These are phyloP conservation scores for Talaromyces sp. DNA, from an alignment of 2,329 filamentous ascomycete genomes.

Conservation along the genomic window DNA sequence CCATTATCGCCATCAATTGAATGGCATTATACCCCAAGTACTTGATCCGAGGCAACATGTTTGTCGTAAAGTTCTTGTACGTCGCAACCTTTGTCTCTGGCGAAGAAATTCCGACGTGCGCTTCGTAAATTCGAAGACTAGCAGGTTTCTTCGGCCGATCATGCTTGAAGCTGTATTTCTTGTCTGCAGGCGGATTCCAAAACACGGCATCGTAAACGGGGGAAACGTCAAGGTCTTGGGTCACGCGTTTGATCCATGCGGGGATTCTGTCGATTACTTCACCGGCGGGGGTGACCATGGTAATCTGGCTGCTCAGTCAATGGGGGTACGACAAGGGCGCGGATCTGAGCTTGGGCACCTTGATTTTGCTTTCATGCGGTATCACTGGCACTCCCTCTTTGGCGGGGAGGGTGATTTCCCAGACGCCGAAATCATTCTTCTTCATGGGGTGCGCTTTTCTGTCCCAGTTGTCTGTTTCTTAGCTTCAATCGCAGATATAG, in stretches of 20 bases:
- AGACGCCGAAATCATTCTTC: conserved; percentile 80
- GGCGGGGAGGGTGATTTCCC: conserved; percentile 74
- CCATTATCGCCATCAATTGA: conserved; percentile 98
- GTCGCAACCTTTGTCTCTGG: conserved; percentile 84
- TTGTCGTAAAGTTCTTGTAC: conserved; percentile 94
- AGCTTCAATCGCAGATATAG: conserved; percentile 23
- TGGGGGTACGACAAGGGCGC: conserved; percentile 1
- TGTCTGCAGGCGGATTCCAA: conserved; percentile 81
- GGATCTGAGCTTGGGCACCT: conserved; percentile 54
- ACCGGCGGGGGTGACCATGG: conserved; percentile 73
- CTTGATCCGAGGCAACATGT: conserved; percentile 88
- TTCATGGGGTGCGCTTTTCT: conserved; percentile 79
- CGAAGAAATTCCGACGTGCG: conserved; percentile 96
- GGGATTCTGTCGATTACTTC: conserved; percentile 84
- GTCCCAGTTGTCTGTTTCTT: conserved; percentile 73
- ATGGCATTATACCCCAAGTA: conserved; percentile 93
- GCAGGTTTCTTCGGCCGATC: conserved; percentile 73
- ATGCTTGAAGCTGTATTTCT: conserved; percentile 83
- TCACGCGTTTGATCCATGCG: conserved; percentile 96
- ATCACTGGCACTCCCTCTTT: conserved; percentile 73
- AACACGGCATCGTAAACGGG: conserved; percentile 93
- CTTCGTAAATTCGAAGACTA: conserved; percentile 92
- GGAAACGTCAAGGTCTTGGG: conserved; percentile 84
- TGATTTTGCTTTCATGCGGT: conserved; percentile 90
- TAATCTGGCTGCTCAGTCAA: conserved; percentile 57